Base-by-base conservation (phyloP, 2,329 filamentous ascomycete species). In the Metarhizium album region DNA sequence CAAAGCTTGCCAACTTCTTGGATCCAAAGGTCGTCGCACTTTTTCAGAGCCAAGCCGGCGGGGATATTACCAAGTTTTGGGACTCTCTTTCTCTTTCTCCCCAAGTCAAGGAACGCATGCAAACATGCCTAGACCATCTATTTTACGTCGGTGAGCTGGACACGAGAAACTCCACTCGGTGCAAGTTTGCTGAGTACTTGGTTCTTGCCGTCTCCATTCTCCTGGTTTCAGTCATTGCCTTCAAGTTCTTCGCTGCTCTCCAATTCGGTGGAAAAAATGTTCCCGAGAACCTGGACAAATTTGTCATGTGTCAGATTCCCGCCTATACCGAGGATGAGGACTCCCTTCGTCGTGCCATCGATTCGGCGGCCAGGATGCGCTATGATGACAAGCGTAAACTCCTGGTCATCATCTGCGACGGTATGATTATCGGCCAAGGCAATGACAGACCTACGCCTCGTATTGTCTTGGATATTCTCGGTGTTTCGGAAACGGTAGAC, bases 381-480 rank as follows among this genome's bases (percentile, higher is more conserved):
- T 98, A 98, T 64, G 93, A 98, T 62, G 91, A 98, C 66, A 98
- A 98, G 74, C 88, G 93, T 63, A 98, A 98, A 74, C 78, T 98
- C 13, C 75, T 98, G 24, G 82, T 95, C 57, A 78, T 98, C 54
- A 76, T 98, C 56, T 98, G 93, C 62, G 93, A 98, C 63, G 93
- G 93, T 70, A 97, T 98, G 91, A 98, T 98, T 74, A 94, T 98
- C 58, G 93, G 93, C 62, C 90, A 96, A 71, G 93, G 93, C 63
- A 98, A 98, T 69, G 93, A 98, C 66, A 82, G 90, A 54, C 89
- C 93, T 6, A 98, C 93, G 0, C 93, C 93, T 42, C 83, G 90
- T 54, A 98, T 98, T 58, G 90, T 98, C 23, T 78, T 98, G 50
- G 93, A 98, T 62, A 98, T 98, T 74, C 77, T 98, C 5, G 93